A percentile compares a stretch with the other conserved stretches of the same genome.
Conservation (phyloP, 2,329 filamentous ascomycete species). For the Tricladium varicosporioides region DNA sequence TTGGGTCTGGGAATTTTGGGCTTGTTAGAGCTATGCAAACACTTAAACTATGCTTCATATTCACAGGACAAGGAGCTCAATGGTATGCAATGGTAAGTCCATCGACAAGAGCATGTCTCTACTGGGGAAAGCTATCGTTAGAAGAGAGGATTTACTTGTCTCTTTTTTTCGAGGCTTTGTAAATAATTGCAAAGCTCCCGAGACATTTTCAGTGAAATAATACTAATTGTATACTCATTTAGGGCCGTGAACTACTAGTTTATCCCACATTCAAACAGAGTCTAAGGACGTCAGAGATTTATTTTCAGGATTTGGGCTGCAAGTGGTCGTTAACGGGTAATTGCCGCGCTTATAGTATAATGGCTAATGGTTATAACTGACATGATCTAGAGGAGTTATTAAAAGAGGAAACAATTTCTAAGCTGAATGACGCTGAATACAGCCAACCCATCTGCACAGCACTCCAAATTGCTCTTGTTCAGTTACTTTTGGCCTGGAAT, state of each 20-base stretch:
- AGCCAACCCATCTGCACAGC: slow-evolving; percentile 18
- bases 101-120: too few relatives aligned
- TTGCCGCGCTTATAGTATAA: too few relatives aligned
- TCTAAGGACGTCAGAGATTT: background rate
- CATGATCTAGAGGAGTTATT: background rate
- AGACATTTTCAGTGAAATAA: too few relatives aligned
- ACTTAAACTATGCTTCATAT: slow-evolving; percentile 16
- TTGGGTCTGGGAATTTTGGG: background rate
- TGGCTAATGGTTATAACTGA: too few relatives aligned
- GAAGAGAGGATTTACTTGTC: too few relatives aligned
- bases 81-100: too few relatives aligned
- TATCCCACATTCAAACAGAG: slow-evolving; percentile 4
- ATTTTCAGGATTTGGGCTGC: background rate
- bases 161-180: too few relatives aligned
- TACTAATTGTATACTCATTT: slow-evolving; percentile 14
- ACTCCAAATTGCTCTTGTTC: slow-evolving; percentile 26
- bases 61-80: slow-evolving; percentile 28
- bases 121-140: too few relatives aligned
- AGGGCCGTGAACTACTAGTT: slow-evolving; percentile 20
- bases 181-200: too few relatives aligned
- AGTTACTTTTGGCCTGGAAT: slow-evolving; percentile 16
- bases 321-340: slow-evolving; percentile 1
- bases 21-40: slow-evolving; percentile 3
- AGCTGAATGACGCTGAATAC: slow-evolving; percentile 17
- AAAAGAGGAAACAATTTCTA: background rate